Evolutionary conservation across 805 yeast genomes (phyloP).

Genomic region (Starmerella powellii): DNA sequence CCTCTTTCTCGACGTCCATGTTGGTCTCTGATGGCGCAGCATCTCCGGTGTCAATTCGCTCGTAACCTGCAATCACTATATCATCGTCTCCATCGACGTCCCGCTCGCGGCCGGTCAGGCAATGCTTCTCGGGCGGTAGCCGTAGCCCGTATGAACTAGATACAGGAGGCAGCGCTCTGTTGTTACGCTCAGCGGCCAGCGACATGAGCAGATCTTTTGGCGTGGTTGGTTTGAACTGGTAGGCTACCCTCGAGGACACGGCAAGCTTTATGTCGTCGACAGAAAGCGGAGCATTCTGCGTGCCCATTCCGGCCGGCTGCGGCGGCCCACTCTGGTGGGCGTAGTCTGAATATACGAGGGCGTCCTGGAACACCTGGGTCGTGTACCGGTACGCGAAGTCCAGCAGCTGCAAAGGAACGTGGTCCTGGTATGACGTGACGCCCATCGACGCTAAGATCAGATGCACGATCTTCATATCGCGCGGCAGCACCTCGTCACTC

Average conservation of each 20-base stretch:
- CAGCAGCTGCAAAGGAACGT: slow-evolving; percentile 90
- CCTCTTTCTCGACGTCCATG: slow-evolving; percentile 2
- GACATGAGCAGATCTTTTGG: slow-evolving; percentile 87
- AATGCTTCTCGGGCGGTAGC: slow-evolving; percentile 94
- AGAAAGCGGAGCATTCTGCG: slow-evolving; percentile 41
- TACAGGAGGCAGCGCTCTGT: slow-evolving; percentile 80
- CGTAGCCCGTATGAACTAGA: slow-evolving; percentile 85
- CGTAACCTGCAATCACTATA: slow-evolving; percentile 22
- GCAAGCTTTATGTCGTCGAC: slow-evolving; percentile 89
- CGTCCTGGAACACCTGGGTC: slow-evolving; percentile 74
- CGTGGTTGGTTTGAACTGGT: slow-evolving; percentile 90
- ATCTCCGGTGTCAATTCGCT: slow-evolving; percentile 10
- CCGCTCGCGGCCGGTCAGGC: slow-evolving; percentile 77
- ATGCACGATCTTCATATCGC: slow-evolving; percentile 85
- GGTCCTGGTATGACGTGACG: slow-evolving; percentile 83
- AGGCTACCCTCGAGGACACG: slow-evolving; percentile 85
- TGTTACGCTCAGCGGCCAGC: slow-evolving; percentile 83
- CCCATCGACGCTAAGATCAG: slow-evolving; percentile 88
- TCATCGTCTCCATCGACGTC: slow-evolving; percentile 42
- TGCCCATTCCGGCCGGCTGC: slow-evolving; percentile 30
- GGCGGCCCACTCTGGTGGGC: slow-evolving; percentile 26
- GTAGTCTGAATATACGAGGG: slow-evolving; percentile 78
- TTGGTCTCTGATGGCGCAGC: background rate
- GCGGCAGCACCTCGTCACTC: slow-evolving; percentile 37
- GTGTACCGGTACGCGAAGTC: slow-evolving; percentile 91